Evolutionary conservation across 768 basidiomycete genomes (phyloP).

Genomic region (Mycena vulgaris): DNA sequence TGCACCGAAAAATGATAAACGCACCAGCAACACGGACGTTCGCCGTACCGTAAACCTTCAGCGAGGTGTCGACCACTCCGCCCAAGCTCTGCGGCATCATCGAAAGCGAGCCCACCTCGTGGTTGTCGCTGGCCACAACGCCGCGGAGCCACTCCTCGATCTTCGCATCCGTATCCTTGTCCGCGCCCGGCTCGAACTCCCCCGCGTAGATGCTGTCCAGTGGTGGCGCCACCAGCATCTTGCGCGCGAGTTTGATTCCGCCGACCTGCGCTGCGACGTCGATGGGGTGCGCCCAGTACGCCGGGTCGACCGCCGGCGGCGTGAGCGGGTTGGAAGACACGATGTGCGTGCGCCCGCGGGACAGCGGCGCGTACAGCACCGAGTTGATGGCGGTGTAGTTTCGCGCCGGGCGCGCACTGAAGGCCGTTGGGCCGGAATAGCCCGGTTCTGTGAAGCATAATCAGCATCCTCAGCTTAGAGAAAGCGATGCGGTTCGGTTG

Average conservation of each 20-base stretch:
- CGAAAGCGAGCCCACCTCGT: constrained; percentile 54
- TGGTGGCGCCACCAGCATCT: constrained; percentile 47
- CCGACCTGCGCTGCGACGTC: constrained; percentile 52
- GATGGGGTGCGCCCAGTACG: constrained; percentile 55
- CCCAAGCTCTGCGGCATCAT: constrained; percentile 59
- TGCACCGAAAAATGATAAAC: constrained; percentile 1
- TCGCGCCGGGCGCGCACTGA: constrained; percentile 40
- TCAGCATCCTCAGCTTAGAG: no score
- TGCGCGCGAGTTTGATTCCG: constrained; percentile 49
- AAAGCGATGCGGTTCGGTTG: background rate
- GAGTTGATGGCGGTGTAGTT: constrained; percentile 53
- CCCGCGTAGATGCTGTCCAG: constrained; percentile 48
- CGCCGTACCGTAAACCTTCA: constrained; percentile 53
- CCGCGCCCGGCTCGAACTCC: constrained; percentile 51
- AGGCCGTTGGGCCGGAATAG: constrained; percentile 48
- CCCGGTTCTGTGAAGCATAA: constrained; percentile 46
- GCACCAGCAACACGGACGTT: constrained; percentile 55
- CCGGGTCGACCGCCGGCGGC: constrained; percentile 66
- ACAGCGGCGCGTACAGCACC: constrained; percentile 54
- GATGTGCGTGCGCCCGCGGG: constrained; percentile 64
- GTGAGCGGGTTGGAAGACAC: constrained; percentile 57
- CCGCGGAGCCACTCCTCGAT: constrained; percentile 46
- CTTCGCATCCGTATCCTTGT: constrained; percentile 38
- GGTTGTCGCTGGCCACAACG: constrained; percentile 49
- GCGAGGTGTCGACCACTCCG: constrained; percentile 54